A percentile compares a stretch with the other conserved stretches of the same genome.
These are phyloP conservation scores for Pythium pectinolyticum DNA, from an alignment of 352 stramenopile species.

Conservation along the genomic window DNA sequence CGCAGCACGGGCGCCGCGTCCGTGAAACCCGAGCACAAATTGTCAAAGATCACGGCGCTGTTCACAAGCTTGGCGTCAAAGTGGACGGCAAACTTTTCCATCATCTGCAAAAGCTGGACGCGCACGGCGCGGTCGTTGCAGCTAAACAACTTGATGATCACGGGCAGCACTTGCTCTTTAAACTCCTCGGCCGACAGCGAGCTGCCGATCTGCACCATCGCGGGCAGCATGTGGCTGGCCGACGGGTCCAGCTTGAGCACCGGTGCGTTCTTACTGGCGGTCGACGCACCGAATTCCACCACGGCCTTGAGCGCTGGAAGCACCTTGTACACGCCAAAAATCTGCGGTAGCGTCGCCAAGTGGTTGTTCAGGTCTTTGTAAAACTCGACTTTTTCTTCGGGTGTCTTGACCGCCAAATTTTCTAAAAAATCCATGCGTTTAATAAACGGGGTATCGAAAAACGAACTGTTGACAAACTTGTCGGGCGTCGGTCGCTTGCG, in stretches of 20 bases:
- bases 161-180: slow-evolving; percentile 84
- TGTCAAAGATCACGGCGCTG: slow-evolving; percentile 88
- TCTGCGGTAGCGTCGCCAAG: slow-evolving; percentile 58
- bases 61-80: slow-evolving; percentile 92
- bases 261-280: slow-evolving; percentile 52
- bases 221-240: slow-evolving; percentile 85
- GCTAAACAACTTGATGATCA: slow-evolving; percentile 88
- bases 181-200: slow-evolving; percentile 82
- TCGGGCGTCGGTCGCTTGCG: slow-evolving; percentile 72
- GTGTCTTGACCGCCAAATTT: slow-evolving; percentile 91
- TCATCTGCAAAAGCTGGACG: slow-evolving; percentile 90
- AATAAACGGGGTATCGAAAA: slow-evolving; percentile 93
- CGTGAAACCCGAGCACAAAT: slow-evolving; percentile 90
- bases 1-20: slow-evolving; percentile 85
- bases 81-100: slow-evolving; percentile 87
- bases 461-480: slow-evolving; percentile 87
- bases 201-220: slow-evolving; percentile 85
- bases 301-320: slow-evolving; percentile 80
- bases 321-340: slow-evolving; percentile 86
- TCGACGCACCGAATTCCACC: slow-evolving; percentile 73
- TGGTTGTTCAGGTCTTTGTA: slow-evolving; percentile 92
- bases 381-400: slow-evolving; percentile 93
- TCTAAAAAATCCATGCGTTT: slow-evolving; percentile 93
- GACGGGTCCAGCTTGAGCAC: slow-evolving; percentile 78
- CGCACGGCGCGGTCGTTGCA: slow-evolving; percentile 91